Conservation (phyloP, 805 yeast genomes). For the Metschnikowia continentalis region DNA sequence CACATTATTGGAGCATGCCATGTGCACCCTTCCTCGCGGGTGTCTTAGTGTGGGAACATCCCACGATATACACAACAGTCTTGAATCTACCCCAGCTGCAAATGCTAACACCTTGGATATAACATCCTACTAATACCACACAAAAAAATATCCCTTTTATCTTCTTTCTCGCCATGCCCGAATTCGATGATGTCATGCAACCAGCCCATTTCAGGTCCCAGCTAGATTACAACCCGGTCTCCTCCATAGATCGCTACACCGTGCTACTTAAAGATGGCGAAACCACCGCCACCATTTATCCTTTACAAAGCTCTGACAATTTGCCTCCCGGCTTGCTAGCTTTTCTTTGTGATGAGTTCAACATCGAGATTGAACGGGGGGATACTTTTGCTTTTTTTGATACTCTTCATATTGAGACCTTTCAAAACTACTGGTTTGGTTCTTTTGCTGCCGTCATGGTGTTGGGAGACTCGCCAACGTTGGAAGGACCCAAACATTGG, state of each 20-base stretch:
- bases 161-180: conserved; percentile 36
- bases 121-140: too few species aligned
- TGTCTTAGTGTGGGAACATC: conserved; percentile 4
- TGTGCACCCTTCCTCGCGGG: background rate
- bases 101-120: conserved; percentile 2
- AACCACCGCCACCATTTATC: conserved; percentile 90
- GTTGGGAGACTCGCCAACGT: conserved; percentile 61
- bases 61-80: conserved; percentile 25
- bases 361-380: conserved; percentile 87
- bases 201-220: conserved; percentile 43
- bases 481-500: conserved; percentile 66
- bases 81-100: conserved; percentile 27
- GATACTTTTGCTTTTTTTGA: conserved; percentile 86
- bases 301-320: conserved; percentile 61
- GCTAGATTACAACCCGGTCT: conserved; percentile 32
- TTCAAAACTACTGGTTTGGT: conserved; percentile 84
- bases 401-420: conserved; percentile 68
- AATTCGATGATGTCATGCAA: conserved; percentile 47
- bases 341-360: conserved; percentile 86
- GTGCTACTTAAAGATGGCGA: conserved; percentile 82
- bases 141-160: too few species aligned
- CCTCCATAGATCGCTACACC: conserved; percentile 59
- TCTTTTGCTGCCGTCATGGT: conserved; percentile 74
- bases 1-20: background rate
- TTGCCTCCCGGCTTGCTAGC: conserved; percentile 76